Evolutionary conservation across 2,329 filamentous ascomycete species (phyloP), one percentile per base, ranked within the genome.

Genomic region (Sclerotinia subarctica): DNA sequence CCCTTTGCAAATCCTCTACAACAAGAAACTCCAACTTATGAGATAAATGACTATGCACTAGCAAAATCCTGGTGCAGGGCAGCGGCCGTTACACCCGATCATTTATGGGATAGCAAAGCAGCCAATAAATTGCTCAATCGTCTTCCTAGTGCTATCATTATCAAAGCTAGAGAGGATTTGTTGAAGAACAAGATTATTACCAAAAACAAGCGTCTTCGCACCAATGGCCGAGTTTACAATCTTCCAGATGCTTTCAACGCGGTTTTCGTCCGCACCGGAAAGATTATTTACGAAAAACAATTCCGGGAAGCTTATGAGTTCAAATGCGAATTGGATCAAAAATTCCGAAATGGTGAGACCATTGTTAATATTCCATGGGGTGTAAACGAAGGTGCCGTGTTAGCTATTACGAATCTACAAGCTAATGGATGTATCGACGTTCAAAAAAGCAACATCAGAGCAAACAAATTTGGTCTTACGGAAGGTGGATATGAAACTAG

Each of bases 401-500:
- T 92, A 81, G 89, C 87, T 1, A 79, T 90, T 67, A 82, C 87
- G 52, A 91, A 91, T 72, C 77, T 94, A 66, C 84, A 88, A 69
- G 85, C 87, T 0, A 77, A 83, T 62, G 84, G 86, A 4, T 82
- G 85, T 52, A 80, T 93, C 53, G 80, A 76, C 21, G 75, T 91
- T 8, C 78, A 82, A 4, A 81, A 85, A 0, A 75, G 82, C 1
- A 81, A 88, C 52, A 83, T 90, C 6, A 86, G 86, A 1, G 74
- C 83, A 62, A 86, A 91, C 42, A 87, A 88, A 2, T 89, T 90
- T 75, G 90, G 91, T 1, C 90, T 93, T 74, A 85, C 86, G 65
- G 88, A 89, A 10, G 86, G 86, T 21, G 87, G 90, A 71, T 93
- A 93, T 77, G 87, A 91, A 74, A 89, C 88, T 29, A 84, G 89